A percentile compares a stretch with the other conserved stretches of the same genome.
phyloP scores from a whole-genome alignment of 768 basidiomycete species.

The Tulasnella sp. region DNA sequence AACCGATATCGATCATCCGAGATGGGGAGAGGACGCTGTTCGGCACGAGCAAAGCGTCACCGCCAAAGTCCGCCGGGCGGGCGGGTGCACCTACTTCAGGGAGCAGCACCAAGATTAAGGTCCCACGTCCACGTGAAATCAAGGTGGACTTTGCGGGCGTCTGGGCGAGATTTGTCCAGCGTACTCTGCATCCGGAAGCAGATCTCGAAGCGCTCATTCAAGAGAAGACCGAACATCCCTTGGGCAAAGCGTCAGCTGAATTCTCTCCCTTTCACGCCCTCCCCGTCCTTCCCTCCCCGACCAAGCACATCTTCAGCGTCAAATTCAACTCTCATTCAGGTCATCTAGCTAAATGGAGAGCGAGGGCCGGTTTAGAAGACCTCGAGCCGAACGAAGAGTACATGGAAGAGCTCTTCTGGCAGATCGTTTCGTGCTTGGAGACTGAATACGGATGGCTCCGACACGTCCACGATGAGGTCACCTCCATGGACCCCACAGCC shows the following conservation, averaged over 20 bases:
- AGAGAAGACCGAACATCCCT: conserved; percentile 1
- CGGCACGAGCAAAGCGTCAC: background rate
- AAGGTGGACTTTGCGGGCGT: background rate
- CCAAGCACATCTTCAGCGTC: conserved; percentile 3
- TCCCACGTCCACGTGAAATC: background rate
- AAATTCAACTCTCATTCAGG: background rate
- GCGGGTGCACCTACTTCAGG: background rate
- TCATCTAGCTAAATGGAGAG: conserved; percentile 8
- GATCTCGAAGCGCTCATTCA: background rate
- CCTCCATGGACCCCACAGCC: background rate
- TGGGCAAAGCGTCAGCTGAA: conserved; percentile 11
- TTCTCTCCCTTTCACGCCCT: conserved; percentile 14
- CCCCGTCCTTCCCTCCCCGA: background rate
- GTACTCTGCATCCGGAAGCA: background rate
- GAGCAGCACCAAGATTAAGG: background rate
- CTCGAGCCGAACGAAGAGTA: background rate
- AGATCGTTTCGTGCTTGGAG: background rate
- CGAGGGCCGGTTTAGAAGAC: background rate
- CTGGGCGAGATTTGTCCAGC: conserved; percentile 2
- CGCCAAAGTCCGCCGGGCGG: background rate
- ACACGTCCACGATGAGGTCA: background rate
- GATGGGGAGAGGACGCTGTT: background rate
- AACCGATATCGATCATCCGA: background rate
- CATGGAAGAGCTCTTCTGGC: conserved; percentile 13
- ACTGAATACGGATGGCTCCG: conserved; percentile 15